Percentiles rank a stretch among this genome's conserved stretches.
Conservation (phyloP, 2,329 filamentous ascomycete species). For the Laburnicola sp. region DNA sequence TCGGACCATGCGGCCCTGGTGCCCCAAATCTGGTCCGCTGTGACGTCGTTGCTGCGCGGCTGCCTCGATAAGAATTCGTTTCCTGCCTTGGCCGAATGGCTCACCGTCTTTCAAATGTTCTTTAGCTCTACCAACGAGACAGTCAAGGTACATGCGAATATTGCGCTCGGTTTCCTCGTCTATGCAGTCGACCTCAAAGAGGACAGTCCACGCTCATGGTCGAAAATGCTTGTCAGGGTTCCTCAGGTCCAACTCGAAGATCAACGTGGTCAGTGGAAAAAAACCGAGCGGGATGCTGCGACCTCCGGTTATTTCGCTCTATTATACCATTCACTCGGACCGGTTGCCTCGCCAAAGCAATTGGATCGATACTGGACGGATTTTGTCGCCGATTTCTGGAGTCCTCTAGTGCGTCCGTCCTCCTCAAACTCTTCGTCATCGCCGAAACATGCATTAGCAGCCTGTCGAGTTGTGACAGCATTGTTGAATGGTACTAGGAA, state of each 20-base stretch:
- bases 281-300: slow-evolving; percentile 62
- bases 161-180: slow-evolving; percentile 83
- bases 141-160: slow-evolving; percentile 69
- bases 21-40: slow-evolving; percentile 85
- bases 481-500: slow-evolving; percentile 65
- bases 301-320: slow-evolving; percentile 71
- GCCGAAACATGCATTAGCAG: slow-evolving; percentile 29
- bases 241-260: slow-evolving; percentile 32
- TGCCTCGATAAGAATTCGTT: slow-evolving; percentile 65
- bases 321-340: slow-evolving; percentile 60
- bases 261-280: slow-evolving; percentile 63
- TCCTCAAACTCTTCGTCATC: slow-evolving; percentile 6
- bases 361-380: slow-evolving; percentile 78
- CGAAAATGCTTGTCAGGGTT: slow-evolving; percentile 34
- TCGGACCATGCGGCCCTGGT: slow-evolving; percentile 67
- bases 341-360: slow-evolving; percentile 65
- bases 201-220: slow-evolving; percentile 53
- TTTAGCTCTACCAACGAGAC: slow-evolving; percentile 77
- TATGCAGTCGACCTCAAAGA: slow-evolving; percentile 71
- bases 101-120: slow-evolving; percentile 77
- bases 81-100: slow-evolving; percentile 73
- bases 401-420: slow-evolving; percentile 25
- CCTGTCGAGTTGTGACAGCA: slow-evolving; percentile 69
- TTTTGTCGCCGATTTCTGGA: slow-evolving; percentile 68
- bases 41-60: slow-evolving; percentile 74